phyloP scores from a whole-genome alignment of 208 protist genomes.

The Kentomonas sorsogonicus region DNA sequence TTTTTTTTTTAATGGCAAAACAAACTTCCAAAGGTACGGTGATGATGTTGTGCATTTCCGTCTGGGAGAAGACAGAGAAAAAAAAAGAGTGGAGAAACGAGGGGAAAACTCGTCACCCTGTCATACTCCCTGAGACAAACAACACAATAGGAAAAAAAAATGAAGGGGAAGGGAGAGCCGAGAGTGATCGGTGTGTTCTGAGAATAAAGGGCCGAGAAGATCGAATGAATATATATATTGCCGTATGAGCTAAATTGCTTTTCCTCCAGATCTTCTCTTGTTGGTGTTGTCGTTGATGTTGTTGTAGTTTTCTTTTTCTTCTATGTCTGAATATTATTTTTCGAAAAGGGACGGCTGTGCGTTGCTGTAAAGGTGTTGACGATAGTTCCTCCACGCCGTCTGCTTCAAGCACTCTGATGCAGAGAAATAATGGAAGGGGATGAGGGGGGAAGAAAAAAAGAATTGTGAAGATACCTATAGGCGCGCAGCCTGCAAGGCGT shows the following conservation, averaged over 20 bases:
- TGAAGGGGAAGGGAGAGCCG: constrained; percentile 4
- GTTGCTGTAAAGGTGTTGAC: no score
- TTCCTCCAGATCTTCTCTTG: no score
- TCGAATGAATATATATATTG: no score
- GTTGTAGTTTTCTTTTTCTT: no score
- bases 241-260: no score
- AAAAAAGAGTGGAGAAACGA: constrained; percentile 4
- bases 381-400: no score
- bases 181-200: no score
- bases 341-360: no score
- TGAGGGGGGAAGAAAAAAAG: neutral
- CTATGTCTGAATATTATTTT: no score
- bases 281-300: no score
- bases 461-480: neutral
- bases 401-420: neutral
- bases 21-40: neutral
- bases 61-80: constrained; percentile 6
- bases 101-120: neutral
- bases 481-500: no score
- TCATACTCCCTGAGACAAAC: neutral
- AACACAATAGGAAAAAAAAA: neutral
- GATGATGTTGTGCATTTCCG: neutral
- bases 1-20: neutral
- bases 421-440: neutral
- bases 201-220: no score